Evolutionary conservation across 192 early-diverging fungal species (phyloP).

Genomic region (Tieghemiomyces parasiticus): DNA sequence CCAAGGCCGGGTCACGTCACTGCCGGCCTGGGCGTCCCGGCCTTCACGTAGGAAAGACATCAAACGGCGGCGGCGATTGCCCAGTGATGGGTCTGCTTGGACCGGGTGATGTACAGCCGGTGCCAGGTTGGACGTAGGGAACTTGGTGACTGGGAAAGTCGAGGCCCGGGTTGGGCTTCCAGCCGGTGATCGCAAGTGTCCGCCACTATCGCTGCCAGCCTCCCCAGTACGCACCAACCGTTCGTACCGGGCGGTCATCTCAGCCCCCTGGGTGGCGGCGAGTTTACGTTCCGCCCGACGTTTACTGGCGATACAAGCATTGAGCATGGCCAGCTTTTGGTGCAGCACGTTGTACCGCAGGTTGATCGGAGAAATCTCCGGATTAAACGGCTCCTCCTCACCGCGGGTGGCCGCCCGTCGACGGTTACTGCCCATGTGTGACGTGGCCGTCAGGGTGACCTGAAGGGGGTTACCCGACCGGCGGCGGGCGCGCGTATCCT

Average conservation of each 20-base stretch:
- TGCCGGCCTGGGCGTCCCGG: not conserved
- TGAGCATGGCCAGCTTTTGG: conserved; percentile 71
- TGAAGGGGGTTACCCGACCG: conserved; percentile 12
- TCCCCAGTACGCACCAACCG: too few species aligned
- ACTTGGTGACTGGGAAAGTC: too few species aligned
- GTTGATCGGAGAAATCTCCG: conserved; percentile 32
- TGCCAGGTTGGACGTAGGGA: too few species aligned
- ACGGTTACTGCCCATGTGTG: not conserved
- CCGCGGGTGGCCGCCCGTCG: conserved; percentile 6
- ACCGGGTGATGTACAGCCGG: too few species aligned
- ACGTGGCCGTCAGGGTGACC: conserved; percentile 1
- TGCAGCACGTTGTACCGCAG: conserved; percentile 46
- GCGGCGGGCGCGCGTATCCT: too few species aligned
- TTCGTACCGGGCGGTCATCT: not conserved
- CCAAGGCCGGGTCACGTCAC: conserved; percentile 10
- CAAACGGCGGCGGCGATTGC: too few species aligned
- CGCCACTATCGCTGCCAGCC: too few species aligned
- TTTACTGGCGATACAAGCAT: conserved; percentile 51
- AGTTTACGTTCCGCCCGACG: not conserved
- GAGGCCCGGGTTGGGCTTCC: too few species aligned
- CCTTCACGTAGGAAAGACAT: not conserved
- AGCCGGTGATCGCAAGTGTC: too few species aligned
- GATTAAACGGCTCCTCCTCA: conserved; percentile 10
- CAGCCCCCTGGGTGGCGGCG: not conserved
- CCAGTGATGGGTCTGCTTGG: too few species aligned